These are phyloP conservation scores for Oryza punctata DNA, from an alignment of 176 grass and related monocot species.

Conservation along the genomic window DNA sequence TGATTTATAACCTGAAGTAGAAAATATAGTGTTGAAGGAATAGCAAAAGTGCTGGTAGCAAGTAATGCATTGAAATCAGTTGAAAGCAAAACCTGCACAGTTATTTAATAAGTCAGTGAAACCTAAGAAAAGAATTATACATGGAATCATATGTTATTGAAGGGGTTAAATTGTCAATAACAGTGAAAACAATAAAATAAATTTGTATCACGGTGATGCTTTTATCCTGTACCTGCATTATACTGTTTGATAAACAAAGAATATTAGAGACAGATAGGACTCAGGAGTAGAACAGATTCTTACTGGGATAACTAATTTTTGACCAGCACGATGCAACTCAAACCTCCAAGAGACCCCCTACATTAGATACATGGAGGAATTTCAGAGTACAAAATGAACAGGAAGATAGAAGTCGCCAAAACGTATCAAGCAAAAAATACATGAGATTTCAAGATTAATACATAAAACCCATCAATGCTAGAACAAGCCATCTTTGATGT, in stretches of 20 bases:
- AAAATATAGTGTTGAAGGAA: conserved; percentile 97
- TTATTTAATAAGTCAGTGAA: conserved; percentile 36
- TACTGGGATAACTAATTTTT: conserved; percentile 94
- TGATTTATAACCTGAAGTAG: conserved; percentile 77
- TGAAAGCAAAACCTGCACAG: conserved; percentile 82
- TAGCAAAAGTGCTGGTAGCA: conserved; percentile 70
- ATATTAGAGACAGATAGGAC: conserved; percentile 14
- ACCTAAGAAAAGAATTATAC: conserved; percentile 36
- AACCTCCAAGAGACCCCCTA: conserved; percentile 96
- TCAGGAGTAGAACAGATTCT: conserved; percentile 44
- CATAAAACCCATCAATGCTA: neutral
- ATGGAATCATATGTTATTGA: conserved; percentile 4
- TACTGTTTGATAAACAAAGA: conserved; percentile 26
- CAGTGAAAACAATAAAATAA: conserved; percentile 28
- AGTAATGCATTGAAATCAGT: conserved; percentile 72
- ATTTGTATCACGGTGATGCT: neutral
- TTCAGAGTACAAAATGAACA: conserved; percentile 23
- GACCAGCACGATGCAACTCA: conserved; percentile 81
- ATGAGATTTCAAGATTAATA: conserved; percentile 20
- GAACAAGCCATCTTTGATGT: neutral
- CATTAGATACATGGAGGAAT: conserved; percentile 24
- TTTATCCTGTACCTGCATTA: conserved; percentile 12
- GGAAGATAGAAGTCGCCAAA: conserved; percentile 24
- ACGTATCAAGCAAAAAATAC: neutral
- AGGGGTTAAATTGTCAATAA: neutral